Percentiles rank a stretch among this genome's conserved stretches.
Conservation (phyloP, 2,329 filamentous ascomycete species). For the Penicillium verrucosum region DNA sequence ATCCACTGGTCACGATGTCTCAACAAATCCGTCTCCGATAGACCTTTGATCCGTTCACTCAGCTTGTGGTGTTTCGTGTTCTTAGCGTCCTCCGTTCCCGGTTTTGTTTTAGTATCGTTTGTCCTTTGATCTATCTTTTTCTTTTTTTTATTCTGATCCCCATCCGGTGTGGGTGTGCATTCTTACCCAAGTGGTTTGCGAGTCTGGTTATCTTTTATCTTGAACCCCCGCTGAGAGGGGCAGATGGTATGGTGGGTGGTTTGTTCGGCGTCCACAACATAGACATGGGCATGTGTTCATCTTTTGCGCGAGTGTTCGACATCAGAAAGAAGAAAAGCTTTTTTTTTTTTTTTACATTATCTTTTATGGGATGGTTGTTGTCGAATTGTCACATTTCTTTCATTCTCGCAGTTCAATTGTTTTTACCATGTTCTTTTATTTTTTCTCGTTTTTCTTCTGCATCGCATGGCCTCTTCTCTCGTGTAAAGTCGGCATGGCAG, state of each 20-base stretch:
- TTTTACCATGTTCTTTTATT: constrained; percentile 2
- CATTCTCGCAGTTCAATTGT: constrained; percentile 8
- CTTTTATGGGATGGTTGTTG: constrained; percentile 10
- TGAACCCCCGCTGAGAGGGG: constrained; percentile 33
- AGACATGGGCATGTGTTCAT: constrained; percentile 41
- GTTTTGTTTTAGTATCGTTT: constrained; percentile 16
- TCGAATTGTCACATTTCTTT: constrained; percentile 10
- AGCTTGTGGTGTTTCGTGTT: constrained; percentile 12
- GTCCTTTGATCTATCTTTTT: constrained; percentile 15
- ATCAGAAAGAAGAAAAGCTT: constrained; percentile 28
- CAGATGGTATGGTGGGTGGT: constrained; percentile 36
- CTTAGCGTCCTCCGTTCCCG: constrained; percentile 11
- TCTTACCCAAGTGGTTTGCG: constrained; percentile 25
- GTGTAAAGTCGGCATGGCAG: constrained; percentile 24
- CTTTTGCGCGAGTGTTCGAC: constrained; percentile 25
- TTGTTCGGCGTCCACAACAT: constrained; percentile 43
- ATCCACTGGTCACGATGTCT: constrained; percentile 2
- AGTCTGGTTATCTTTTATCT: constrained; percentile 30
- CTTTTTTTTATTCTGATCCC: constrained; percentile 16
- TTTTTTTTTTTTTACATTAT: constrained; percentile 13
- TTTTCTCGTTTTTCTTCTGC: constrained; percentile 9
- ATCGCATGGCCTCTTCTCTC: constrained; percentile 23
- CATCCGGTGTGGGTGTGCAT: constrained; percentile 26
- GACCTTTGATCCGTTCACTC: constrained; percentile 6
- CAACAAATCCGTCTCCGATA: not conserved